These are phyloP conservation scores for Yamadazyma mexicana DNA, from an alignment of 1,139 yeast species.

Conservation along the genomic window DNA sequence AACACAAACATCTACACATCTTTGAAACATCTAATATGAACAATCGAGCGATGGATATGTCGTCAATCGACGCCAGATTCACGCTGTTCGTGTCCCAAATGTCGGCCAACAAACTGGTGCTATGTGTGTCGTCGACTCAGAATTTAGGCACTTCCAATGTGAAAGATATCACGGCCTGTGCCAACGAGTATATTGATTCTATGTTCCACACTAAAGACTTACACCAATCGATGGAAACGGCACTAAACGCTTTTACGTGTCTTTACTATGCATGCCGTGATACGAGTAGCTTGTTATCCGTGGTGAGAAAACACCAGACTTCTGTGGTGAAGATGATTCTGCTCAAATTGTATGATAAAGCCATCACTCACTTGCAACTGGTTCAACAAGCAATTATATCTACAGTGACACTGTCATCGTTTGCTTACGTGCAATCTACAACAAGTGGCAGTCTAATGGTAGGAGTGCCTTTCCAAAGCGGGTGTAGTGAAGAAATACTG, in stretches of 20 bases:
- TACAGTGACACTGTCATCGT: background rate
- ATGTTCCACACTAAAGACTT: slow-evolving; percentile 1
- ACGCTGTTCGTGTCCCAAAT: background rate
- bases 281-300: background rate
- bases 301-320: slow-evolving; percentile 5
- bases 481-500: slow-evolving; percentile 10
- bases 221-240: background rate
- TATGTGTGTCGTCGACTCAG: slow-evolving; percentile 4
- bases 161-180: slow-evolving; percentile 6
- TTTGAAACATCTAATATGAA: background rate
- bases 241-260: slow-evolving; percentile 11
- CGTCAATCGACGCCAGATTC: slow-evolving; percentile 1
- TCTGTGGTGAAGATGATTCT: slow-evolving; percentile 3
- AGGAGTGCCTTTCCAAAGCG: background rate
- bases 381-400: slow-evolving; percentile 10
- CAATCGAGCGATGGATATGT: background rate
- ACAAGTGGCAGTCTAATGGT: background rate
- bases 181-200: slow-evolving; percentile 7
- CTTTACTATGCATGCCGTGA: slow-evolving; percentile 7
- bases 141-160: background rate
- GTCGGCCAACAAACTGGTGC: background rate
- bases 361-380: slow-evolving; percentile 14
- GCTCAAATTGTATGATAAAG: background rate
- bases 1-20: background rate
- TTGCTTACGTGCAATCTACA: background rate